Evolutionary conservation across 1,139 yeast genomes (phyloP).

Genomic region (Candida gigantensis): DNA sequence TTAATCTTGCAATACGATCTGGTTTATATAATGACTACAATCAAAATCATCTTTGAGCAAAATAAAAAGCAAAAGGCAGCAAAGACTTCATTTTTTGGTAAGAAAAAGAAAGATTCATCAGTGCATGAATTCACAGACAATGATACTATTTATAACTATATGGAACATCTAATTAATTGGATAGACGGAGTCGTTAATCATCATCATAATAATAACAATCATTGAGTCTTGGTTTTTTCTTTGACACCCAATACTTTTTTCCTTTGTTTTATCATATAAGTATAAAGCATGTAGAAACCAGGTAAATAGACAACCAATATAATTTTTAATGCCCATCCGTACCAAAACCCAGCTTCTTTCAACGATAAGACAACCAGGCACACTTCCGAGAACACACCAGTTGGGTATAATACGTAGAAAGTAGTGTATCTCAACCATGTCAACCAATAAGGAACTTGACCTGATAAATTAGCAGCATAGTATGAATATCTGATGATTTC

Average conservation of each 20-base stretch:
- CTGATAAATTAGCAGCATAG: slow-evolving; percentile 68
- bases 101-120: slow-evolving; percentile 9
- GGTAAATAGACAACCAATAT: slow-evolving; percentile 74
- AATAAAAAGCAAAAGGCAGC: slow-evolving; percentile 24
- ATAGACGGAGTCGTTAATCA: too few species aligned
- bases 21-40: slow-evolving; percentile 31
- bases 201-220: slow-evolving; percentile 5
- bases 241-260: slow-evolving; percentile 50
- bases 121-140: slow-evolving; percentile 28
- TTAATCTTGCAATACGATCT: slow-evolving; percentile 33
- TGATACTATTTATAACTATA: slow-evolving; percentile 39
- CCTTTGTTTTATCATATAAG: slow-evolving; percentile 90
- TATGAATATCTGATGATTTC: slow-evolving; percentile 87
- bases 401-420: slow-evolving; percentile 81
- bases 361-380: slow-evolving; percentile 68
- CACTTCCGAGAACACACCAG: slow-evolving; percentile 87
- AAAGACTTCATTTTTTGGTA: slow-evolving; percentile 14
- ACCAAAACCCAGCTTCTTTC: slow-evolving; percentile 58
- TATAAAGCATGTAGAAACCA: slow-evolving; percentile 80
- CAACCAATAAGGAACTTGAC: slow-evolving; percentile 63
- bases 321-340: slow-evolving; percentile 55
- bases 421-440: slow-evolving; percentile 80
- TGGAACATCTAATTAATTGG: slow-evolving; percentile 34
- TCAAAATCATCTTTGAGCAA: slow-evolving; percentile 37
- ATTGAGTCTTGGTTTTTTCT: slow-evolving; percentile 14